Percentiles rank a stretch among this genome's conserved stretches.
Conservation (phyloP, 176 grass and related monocot species). For the Phoenix dactylifera region DNA sequence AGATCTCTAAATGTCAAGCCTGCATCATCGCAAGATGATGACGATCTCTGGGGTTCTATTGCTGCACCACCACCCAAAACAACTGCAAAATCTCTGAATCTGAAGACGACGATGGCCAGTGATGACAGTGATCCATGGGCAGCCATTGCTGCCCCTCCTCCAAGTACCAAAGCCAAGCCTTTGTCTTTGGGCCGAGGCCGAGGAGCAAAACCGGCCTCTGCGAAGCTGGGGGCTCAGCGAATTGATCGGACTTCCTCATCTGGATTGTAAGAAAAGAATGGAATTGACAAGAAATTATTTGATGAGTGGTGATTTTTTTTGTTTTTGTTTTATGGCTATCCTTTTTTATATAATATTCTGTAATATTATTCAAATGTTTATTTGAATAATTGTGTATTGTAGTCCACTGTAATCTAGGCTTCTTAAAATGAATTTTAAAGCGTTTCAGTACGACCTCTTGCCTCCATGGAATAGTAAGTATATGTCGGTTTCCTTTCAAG, state of each 20-base stretch:
- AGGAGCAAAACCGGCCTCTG: conserved; percentile 56
- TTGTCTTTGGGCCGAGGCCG: conserved; percentile 68
- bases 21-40: conserved; percentile 22
- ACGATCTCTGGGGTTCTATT: conserved; percentile 92
- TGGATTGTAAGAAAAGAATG: conserved; percentile 25
- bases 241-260: conserved; percentile 62
- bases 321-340: too few relatives aligned
- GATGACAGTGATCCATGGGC: conserved; percentile 71
- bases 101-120: conserved; percentile 13
- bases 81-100: conserved; percentile 38
- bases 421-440: too few relatives aligned
- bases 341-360: too few relatives aligned
- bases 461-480: too few relatives aligned
- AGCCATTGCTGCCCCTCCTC: conserved; percentile 78
- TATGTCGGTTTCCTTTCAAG: too few relatives aligned
- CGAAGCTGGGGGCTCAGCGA: conserved; percentile 89
- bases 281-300: too few relatives aligned
- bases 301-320: too few relatives aligned
- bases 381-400: too few relatives aligned
- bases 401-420: too few relatives aligned
- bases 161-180: conserved; percentile 76
- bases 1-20: conserved; percentile 45
- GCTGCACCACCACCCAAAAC: conserved; percentile 68
- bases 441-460: too few relatives aligned
- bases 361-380: too few relatives aligned